Evolutionary conservation across 2,329 filamentous ascomycete genomes (phyloP), one percentile per base, ranked within the genome.

Genomic region (Alternaria brassicicola): DNA sequence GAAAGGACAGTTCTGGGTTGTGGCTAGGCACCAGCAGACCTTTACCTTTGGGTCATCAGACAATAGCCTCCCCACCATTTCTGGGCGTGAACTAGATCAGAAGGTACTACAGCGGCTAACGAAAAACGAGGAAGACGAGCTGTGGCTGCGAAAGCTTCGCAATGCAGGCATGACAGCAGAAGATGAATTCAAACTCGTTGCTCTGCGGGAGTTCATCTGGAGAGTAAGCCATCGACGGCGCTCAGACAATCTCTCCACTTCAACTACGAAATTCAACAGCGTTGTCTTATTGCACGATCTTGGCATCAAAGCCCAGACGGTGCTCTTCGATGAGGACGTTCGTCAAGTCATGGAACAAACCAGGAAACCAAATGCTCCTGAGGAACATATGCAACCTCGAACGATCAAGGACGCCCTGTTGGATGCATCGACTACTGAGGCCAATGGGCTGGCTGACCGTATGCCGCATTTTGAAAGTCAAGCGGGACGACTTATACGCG

Each of bases 111-210:
- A 82, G 62, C 87, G 86, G 65, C 80, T 90, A 3, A 79, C 85
- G 0, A 93, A 88, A 71, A 97, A 93, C 65, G 93, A 96, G 8
- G 94, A 98, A 75, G 95, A 99, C 72, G 93, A 97, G 62, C 87
- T 93, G 66, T 98, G 95, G 93, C 81, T 99, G n/a, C 83, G 86
- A 13, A 90, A 92, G 63, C 79, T 99, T 46, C 87, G 91, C 49
- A 96, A 92, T 63, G 86, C 96, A 39, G 95, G 95, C 0, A 87
- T 99, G 81, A 81, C 84, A 1, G 72, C 83, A 1, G 93, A 97
- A 42, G 94, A 99, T 66, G 95, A 99, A 65, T 86, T 90, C 72
- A 98, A 99, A 76, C 80, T 99, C 2, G 81, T 98, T 33, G 90
- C 89, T 5, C 82, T 99, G 10, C 85, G 91, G 56, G 93, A 97